Base-by-base conservation (phyloP, 176 grass and related monocot genomes). In the Chrysopogon serrulatus region DNA sequence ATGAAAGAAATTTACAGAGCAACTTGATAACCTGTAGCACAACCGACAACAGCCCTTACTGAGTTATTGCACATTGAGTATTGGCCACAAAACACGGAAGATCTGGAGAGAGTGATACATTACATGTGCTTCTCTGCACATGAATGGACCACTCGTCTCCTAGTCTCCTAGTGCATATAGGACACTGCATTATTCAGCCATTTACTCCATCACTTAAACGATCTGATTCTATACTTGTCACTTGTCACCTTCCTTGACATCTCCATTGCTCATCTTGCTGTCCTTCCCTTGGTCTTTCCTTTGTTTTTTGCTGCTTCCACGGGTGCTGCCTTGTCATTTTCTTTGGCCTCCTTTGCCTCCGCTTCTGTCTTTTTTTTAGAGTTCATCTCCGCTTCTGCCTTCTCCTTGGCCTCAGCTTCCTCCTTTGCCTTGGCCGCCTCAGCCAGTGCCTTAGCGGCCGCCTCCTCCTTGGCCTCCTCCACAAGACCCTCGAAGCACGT, bases 401-500 rank as follows among this genome's bases (percentile, higher is more conserved):
- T 44, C 47, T 21, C 60, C 24, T 79, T 44, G 0, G 57, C 56
- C 35, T 61, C 15, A 4, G 27, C 71, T 11, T 14, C 24, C 3
- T 64, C 86, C 36, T 78, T 65, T 0, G 64, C 88, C 66, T 88
- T 54, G 19, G 51, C 71, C 14, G 27, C 79, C 2, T 64, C 65
- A 2, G 76, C 62, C 15, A 81, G 34, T 0, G 63, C 74, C 17
- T 76, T 84, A 5, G 74, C 43, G 0, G 36, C 71, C 0, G 77
- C 72, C 0, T 81, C 88, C 24, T 77, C 72, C 42, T 86, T 90
- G 42, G 83, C 53, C 21, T 70, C 78, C 7, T 86, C 54, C 17
- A 95, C 73, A 7, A 95, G 74, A 13, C 31, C 59, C 3, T 34
- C 41, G 0, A 95, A 44, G 47, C 85, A 92, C 0, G 5, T 41